phyloP scores from a whole-genome alignment of 2,329 filamentous ascomycete species.

The Arthrobotrys sinensis region DNA sequence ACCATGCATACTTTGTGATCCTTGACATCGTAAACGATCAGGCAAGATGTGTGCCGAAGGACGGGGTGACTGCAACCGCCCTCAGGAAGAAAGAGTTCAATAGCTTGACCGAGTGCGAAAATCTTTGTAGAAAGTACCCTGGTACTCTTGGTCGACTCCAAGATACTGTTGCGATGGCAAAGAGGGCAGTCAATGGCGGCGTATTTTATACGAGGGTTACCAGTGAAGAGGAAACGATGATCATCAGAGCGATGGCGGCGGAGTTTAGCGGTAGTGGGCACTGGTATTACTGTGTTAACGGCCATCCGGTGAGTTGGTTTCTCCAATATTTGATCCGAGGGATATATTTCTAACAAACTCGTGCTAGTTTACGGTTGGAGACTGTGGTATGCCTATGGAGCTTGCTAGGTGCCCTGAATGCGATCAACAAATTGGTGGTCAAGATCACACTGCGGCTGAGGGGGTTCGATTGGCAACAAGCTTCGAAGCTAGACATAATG shows the following conservation, averaged over 20 bases:
- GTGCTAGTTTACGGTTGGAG: conserved; percentile 74
- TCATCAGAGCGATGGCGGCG: conserved; percentile 72
- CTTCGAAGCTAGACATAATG: conserved; percentile 68
- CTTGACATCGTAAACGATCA: conserved; percentile 15
- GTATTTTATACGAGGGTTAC: conserved; percentile 72
- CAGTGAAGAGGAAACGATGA: conserved; percentile 71
- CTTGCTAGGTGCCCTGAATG: conserved; percentile 76
- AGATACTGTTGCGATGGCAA: conserved; percentile 70
- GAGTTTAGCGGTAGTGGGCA: conserved; percentile 73
- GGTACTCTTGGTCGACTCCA: conserved; percentile 65
- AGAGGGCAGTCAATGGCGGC: conserved; percentile 69
- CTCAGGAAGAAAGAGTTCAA: conserved; percentile 28
- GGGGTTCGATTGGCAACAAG: conserved; percentile 72
- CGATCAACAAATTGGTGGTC: conserved; percentile 73
- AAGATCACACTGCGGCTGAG: conserved; percentile 69
- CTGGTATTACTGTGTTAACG: conserved; percentile 75
- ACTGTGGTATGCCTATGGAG: conserved; percentile 79
- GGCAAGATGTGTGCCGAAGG: not conserved
- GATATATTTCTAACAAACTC: not conserved
- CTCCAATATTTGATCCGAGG: not conserved
- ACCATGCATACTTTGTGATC: conserved; percentile 24
- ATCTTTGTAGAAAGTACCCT: conserved; percentile 47
- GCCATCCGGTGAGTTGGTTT: conserved; percentile 69
- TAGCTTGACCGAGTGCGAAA: conserved; percentile 46
- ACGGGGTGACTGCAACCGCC: conserved; percentile 6